Conservation (phyloP, 179 eudicot genomes). For the Heliamphora pulchella region DNA sequence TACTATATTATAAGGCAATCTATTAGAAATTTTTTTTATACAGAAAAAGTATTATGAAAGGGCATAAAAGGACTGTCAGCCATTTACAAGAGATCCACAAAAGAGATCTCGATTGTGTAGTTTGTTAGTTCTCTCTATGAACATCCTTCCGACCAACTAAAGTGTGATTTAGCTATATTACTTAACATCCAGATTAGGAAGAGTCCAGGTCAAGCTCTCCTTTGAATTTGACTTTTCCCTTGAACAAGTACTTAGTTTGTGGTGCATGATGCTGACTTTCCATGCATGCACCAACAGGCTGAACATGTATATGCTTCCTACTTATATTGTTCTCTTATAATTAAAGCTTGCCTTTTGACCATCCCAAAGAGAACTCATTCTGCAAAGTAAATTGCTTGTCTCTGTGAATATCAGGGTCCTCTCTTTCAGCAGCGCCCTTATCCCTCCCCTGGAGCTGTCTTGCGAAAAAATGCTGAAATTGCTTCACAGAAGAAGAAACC, state of each 20-base stretch:
- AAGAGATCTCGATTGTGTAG: too few species aligned
- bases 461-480: slow-evolving; percentile 87
- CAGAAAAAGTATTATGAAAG: too few species aligned
- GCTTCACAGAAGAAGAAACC: slow-evolving; percentile 84
- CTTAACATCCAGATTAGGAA: background rate
- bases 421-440: slow-evolving; percentile 99
- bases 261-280: background rate
- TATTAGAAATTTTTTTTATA: too few species aligned
- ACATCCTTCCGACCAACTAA: background rate
- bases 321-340: background rate
- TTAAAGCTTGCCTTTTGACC: slow-evolving; percentile 9
- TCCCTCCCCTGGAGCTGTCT: slow-evolving; percentile 97
- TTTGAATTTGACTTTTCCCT: background rate
- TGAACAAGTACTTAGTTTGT: background rate
- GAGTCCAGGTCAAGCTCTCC: background rate
- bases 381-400: slow-evolving; percentile 9
- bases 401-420: slow-evolving; percentile 68
- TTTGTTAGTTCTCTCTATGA: background rate
- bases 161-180: background rate
- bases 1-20: too few species aligned
- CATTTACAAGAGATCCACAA: too few species aligned
- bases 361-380: background rate
- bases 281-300: background rate
- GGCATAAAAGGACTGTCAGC: too few species aligned
- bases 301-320: background rate